Percentiles rank a stretch among this genome's conserved stretches.
Conservation (phyloP, 2,329 filamentous ascomycete species). For the Scedosporium aurantiacum region DNA sequence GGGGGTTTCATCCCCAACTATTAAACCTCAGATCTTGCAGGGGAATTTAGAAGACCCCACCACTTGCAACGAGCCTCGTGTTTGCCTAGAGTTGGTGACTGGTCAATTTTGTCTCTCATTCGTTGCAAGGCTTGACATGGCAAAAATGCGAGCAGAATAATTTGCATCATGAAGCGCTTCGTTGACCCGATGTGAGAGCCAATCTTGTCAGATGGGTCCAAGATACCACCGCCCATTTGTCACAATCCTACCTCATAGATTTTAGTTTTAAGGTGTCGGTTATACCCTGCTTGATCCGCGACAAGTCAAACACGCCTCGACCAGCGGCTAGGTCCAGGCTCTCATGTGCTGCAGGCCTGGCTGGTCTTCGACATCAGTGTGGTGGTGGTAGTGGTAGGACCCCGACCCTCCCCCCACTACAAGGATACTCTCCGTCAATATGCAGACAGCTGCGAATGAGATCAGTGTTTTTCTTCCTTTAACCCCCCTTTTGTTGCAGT, state of each 20-base stretch:
- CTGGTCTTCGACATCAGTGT: neutral
- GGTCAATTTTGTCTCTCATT: too few relatives aligned
- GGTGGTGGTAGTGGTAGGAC: neutral
- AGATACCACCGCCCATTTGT: neutral
- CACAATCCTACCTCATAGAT: neutral
- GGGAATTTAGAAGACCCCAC: neutral
- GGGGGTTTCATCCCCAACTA: neutral
- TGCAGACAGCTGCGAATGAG: too few relatives aligned
- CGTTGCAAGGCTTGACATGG: neutral
- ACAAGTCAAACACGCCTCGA: slow-evolving; percentile 10
- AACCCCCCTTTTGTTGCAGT: too few relatives aligned
- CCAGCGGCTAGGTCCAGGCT: neutral
- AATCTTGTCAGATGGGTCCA: neutral
- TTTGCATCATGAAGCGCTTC: neutral
- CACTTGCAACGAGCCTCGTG: too few relatives aligned
- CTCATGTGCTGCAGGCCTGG: neutral
- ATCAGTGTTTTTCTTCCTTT: neutral
- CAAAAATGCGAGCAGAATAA: neutral
- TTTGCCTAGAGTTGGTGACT: too few relatives aligned
- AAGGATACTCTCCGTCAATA: too few relatives aligned
- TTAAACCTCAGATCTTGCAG: neutral
- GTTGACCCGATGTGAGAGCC: neutral
- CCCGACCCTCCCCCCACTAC: too few relatives aligned
- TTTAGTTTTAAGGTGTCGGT: neutral
- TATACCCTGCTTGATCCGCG: slow-evolving; percentile 11